phyloP scores from a whole-genome alignment of 306 rosid species.

The Pyrus bretschneideri region DNA sequence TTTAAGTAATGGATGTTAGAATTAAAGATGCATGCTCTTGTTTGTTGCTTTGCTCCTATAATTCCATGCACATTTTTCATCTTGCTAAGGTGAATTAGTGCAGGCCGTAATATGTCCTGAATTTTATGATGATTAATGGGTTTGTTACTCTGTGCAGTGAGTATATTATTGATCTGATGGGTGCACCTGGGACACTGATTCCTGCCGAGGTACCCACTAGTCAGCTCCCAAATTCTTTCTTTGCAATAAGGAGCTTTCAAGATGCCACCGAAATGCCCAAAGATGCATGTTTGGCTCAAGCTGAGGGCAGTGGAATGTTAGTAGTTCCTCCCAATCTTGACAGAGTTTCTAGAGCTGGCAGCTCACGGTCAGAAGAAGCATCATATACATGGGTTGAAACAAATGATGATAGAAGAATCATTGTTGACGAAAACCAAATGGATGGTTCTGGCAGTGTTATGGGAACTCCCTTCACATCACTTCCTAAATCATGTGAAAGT shows the following conservation, averaged over 20 bases:
- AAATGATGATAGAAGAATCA: conserved; percentile 29
- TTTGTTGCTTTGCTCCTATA: background rate
- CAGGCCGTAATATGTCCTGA: background rate
- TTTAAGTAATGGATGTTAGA: conserved; percentile 3
- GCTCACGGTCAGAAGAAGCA: conserved; percentile 43
- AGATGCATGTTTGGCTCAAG: conserved; percentile 24
- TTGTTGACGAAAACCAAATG: conserved; percentile 31
- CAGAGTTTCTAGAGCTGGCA: conserved; percentile 30
- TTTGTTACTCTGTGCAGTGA: conserved; percentile 67
- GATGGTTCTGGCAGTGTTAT: conserved; percentile 37
- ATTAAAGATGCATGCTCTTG: background rate
- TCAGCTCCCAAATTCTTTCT: conserved; percentile 70
- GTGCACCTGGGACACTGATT: conserved; percentile 95
- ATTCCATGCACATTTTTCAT: background rate
- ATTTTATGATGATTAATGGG: conserved; percentile 21
- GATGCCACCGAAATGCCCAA: conserved; percentile 50
- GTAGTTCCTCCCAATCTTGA: conserved; percentile 32
- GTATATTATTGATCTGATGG: conserved; percentile 95
- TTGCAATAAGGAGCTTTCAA: conserved; percentile 50
- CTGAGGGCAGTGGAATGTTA: conserved; percentile 31
- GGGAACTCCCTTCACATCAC: conserved; percentile 33
- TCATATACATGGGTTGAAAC: conserved; percentile 28
- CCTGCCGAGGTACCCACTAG: conserved; percentile 92
- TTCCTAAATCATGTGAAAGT: conserved; percentile 35
- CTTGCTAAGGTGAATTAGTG: background rate